Evolutionary conservation across 2,329 filamentous ascomycete species (phyloP), one percentile per base, ranked within the genome.

Genomic region (Tolypocladium paradoxum): DNA sequence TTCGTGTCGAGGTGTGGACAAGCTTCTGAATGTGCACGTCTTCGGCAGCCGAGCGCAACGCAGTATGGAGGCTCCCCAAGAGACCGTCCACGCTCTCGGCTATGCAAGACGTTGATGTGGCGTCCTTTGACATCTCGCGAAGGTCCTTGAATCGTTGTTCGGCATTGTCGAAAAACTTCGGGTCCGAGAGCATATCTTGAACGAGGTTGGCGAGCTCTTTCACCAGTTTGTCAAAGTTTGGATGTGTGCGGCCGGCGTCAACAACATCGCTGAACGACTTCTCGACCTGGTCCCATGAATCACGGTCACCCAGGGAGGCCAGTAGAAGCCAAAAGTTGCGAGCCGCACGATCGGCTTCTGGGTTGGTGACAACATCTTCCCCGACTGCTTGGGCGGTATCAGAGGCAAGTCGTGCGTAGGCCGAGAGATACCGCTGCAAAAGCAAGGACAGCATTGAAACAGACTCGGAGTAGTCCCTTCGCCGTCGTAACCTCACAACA

Each of bases 391-490:
- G 76, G 2, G 84, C 74, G 0, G 88, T 79, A 48, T 89, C 81
- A 52, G 85, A 79, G 0, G 84, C 79, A 0, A 84, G 85, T 36
- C 83, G 82, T 0, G 89, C 88, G 65, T 96, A 96, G 11, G 84
- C 76, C 56, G 82, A 73, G 11, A 88, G 85, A 67, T 95, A 96
- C 43, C 85, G 82, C 63, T 90, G 82, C 53, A 96, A 76, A 6
- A 97, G 75, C 8, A 84, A 70, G 0, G 87, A 82, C 34, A 97
- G 69, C 0, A 84, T 90, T 1, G 88, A 90, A 0, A 96, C 90
- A 0, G 91, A 96, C 48, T 91, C 84, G 0, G 86, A 83, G 66
- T 97, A 97, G 65, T 96, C 90, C 8, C 78, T 81, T 50, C 87
- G 83, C 62, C 88, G 79, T 8, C 88, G 79, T 16, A 97, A 77